These are phyloP conservation scores for Kwoniella bestiolae DNA, from an alignment of 768 basidiomycete genomes.

Conservation along the genomic window DNA sequence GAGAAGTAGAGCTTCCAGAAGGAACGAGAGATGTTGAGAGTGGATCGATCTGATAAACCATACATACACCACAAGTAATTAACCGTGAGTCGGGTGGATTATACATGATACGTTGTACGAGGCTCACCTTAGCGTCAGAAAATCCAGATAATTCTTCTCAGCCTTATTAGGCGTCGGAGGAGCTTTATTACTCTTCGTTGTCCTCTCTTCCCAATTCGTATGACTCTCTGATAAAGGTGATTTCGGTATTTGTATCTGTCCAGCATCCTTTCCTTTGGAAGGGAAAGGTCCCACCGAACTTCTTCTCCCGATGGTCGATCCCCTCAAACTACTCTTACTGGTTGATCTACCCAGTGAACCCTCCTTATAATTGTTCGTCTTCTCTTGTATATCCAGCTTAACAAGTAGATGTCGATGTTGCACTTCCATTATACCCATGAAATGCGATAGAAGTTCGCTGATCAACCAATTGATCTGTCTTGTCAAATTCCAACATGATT, in stretches of 20 bases:
- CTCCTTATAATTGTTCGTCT: not conserved
- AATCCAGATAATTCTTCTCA: constrained; percentile 67
- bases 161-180: constrained; percentile 32
- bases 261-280: not conserved
- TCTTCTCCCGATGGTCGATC: constrained; percentile 7
- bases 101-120: too few relatives aligned
- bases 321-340: constrained; percentile 24
- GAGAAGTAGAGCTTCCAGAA: constrained; percentile 78
- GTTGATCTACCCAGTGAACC: constrained; percentile 16
- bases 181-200: constrained; percentile 22
- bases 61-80: not conserved
- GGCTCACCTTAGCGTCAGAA: constrained; percentile 68
- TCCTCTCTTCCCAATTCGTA: constrained; percentile 23
- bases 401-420: constrained; percentile 76
- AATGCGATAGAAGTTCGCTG: constrained; percentile 78
- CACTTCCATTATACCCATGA: constrained; percentile 88
- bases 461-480: constrained; percentile 91
- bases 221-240: constrained; percentile 21
- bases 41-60: constrained; percentile 69
- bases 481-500: constrained; percentile 84
- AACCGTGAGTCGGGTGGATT: not conserved
- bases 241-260: too few relatives aligned
- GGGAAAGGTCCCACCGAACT: not conserved
- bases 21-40: constrained; percentile 74
- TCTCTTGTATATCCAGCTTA: constrained; percentile 46